A percentile compares a stretch with the other conserved stretches of the same genome.
These are phyloP conservation scores for Heliamphora pulchella DNA, from an alignment of 179 eudicot species.

Conservation along the genomic window DNA sequence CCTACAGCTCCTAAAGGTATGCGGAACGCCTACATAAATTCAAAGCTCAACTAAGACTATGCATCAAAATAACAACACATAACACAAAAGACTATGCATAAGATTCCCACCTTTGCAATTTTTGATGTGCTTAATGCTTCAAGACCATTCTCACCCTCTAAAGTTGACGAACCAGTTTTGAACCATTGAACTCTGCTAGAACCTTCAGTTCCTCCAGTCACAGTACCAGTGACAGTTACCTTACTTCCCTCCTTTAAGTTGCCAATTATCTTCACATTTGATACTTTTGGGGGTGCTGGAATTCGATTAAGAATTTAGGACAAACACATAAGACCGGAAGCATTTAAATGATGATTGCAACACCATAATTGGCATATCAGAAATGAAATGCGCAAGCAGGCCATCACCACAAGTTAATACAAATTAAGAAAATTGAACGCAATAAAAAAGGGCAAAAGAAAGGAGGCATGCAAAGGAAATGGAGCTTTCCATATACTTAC, in stretches of 20 bases:
- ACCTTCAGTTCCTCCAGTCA: constrained; percentile 93
- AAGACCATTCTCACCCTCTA: constrained; percentile 62
- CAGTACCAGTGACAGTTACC: constrained; percentile 73
- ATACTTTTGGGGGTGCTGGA: constrained; percentile 91
- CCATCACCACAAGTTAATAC: neutral
- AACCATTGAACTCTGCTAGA: constrained; percentile 99
- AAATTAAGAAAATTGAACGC: neutral
- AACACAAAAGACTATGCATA: neutral
- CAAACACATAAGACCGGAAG: constrained; percentile 14
- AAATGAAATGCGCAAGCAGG: neutral
- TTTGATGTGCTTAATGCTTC: constrained; percentile 79
- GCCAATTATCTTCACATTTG: constrained; percentile 69
- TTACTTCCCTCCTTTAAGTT: constrained; percentile 89
- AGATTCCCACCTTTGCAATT: constrained; percentile 70
- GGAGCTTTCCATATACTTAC: neutral
- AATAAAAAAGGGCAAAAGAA: neutral
- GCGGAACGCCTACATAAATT: constrained; percentile 64
- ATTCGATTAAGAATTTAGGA: constrained; percentile 6
- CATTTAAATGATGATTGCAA: neutral
- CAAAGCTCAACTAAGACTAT: constrained; percentile 5
- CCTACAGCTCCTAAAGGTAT: constrained; percentile 95
- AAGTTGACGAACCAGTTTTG: constrained; percentile 44
- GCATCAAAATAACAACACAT: constrained; percentile 10
- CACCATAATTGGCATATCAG: neutral
- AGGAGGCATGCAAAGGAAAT: neutral